Percentiles rank a stretch among this genome's conserved stretches.
These are phyloP conservation scores for Fusarium graminum DNA, from an alignment of 2,329 filamentous ascomycete species.

Conservation along the genomic window DNA sequence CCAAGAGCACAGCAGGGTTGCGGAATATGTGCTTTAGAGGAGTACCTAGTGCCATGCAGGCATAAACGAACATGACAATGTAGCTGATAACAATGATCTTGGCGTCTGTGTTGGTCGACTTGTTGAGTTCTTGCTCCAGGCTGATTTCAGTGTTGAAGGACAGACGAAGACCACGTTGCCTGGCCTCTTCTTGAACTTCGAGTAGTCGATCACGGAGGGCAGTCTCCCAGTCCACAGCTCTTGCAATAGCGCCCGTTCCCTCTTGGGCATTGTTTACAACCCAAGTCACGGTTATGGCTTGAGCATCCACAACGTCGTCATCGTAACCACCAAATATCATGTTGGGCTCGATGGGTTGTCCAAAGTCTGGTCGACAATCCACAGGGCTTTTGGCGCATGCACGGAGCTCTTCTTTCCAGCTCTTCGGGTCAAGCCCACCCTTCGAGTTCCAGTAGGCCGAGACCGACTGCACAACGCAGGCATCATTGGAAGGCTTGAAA, in stretches of 20 bases:
- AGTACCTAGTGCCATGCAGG: slow-evolving; percentile 90
- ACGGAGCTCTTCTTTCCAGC: slow-evolving; percentile 79
- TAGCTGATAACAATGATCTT: slow-evolving; percentile 98
- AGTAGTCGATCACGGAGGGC: slow-evolving; percentile 80
- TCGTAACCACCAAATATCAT: slow-evolving; percentile 88
- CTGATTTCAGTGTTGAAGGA: slow-evolving; percentile 98
- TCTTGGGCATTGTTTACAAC: slow-evolving; percentile 89
- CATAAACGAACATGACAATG: slow-evolving; percentile 98
- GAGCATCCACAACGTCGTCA: slow-evolving; percentile 76
- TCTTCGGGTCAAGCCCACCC: slow-evolving; percentile 54
- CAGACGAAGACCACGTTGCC: slow-evolving; percentile 80
- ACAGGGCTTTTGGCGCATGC: slow-evolving; percentile 85
- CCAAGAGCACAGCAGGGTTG: slow-evolving; percentile 86
- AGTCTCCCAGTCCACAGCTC: slow-evolving; percentile 90
- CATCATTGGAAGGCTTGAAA: slow-evolving; percentile 90
- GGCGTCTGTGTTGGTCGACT: slow-evolving; percentile 97
- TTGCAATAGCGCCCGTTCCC: slow-evolving; percentile 75
- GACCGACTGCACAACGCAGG: slow-evolving; percentile 94
- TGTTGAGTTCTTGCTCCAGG: slow-evolving; percentile 94
- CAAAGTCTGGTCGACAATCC: slow-evolving; percentile 87
- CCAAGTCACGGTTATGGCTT: slow-evolving; percentile 92
- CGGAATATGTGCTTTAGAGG: slow-evolving; percentile 81
- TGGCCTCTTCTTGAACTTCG: slow-evolving; percentile 84
- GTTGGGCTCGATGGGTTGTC: slow-evolving; percentile 86
- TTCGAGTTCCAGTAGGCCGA: slow-evolving; percentile 86